phyloP scores from a whole-genome alignment of 352 stramenopile species.

The Globisporangium megalacanthum region DNA sequence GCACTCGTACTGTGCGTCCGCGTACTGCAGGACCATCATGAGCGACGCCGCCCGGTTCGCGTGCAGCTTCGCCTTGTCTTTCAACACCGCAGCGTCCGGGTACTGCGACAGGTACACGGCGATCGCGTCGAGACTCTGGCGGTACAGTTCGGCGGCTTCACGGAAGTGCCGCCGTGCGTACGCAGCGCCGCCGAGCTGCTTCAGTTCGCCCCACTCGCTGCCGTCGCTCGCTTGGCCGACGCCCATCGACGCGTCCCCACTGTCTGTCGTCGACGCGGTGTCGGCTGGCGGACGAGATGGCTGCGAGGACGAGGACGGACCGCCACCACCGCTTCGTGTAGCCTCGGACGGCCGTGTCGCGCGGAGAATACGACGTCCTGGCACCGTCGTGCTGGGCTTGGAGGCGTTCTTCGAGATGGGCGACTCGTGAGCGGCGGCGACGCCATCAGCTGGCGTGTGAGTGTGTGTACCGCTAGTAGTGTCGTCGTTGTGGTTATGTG shows the following conservation, averaged over 20 bases:
- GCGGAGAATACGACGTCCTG: slow-evolving; percentile 10
- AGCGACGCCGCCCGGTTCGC: slow-evolving; percentile 70
- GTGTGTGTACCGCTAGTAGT: too few species aligned
- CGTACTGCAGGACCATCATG: slow-evolving; percentile 75
- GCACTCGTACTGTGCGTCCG: slow-evolving; percentile 68
- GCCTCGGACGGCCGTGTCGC: slow-evolving; percentile 5
- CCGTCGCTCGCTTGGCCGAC: slow-evolving; percentile 29
- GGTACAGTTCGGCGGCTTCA: slow-evolving; percentile 54
- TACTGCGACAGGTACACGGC: slow-evolving; percentile 30
- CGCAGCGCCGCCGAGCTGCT: slow-evolving; percentile 43
- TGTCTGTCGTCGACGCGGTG: too few species aligned
- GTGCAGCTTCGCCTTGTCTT: slow-evolving; percentile 79
- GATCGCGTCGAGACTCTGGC: slow-evolving; percentile 46
- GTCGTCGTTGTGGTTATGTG: too few species aligned
- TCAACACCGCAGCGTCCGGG: slow-evolving; percentile 28
- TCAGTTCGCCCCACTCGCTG: slow-evolving; percentile 54
- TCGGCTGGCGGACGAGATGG: too few species aligned
- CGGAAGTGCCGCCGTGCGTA: slow-evolving; percentile 37
- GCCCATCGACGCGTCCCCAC: slow-evolving; percentile 13
- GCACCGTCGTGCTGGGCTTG: too few species aligned
- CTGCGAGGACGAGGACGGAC: too few species aligned
- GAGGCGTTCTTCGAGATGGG: not conserved
- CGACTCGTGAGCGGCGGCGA: not conserved
- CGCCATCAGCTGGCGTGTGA: too few species aligned
- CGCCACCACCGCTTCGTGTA: too few species aligned